phyloP scores from a whole-genome alignment of 257 asterid genomes.

The Solanum pennellii region DNA sequence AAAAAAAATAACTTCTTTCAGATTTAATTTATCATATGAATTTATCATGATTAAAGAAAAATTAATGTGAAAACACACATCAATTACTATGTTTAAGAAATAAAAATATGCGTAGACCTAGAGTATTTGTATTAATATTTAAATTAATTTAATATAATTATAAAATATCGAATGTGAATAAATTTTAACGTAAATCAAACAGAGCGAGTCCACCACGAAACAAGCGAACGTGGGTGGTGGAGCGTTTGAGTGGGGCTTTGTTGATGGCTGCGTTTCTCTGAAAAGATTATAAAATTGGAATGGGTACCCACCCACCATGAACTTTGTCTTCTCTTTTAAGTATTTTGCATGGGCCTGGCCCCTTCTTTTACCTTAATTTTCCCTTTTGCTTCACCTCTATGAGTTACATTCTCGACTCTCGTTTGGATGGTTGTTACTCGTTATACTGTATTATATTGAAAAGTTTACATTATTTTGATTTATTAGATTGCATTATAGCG shows the following conservation, averaged over 20 bases:
- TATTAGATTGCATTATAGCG: too few relatives aligned
- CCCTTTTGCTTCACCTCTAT: background rate
- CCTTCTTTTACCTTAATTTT: background rate
- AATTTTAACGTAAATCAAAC: background rate
- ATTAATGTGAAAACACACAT: background rate
- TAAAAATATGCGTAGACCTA: background rate
- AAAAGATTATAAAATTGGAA: slow-evolving; percentile 14
- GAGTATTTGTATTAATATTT: background rate
- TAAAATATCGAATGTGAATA: fast-evolving
- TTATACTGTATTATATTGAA: too few relatives aligned
- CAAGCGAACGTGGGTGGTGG: background rate
- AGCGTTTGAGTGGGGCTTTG: slow-evolving; percentile 29
- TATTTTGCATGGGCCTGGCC: background rate
- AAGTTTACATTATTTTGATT: too few relatives aligned
- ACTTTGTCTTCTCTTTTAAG: background rate
- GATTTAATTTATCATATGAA: background rate
- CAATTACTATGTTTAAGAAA: background rate
- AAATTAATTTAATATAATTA: background rate
- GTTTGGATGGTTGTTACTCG: too few relatives aligned
- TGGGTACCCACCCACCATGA: slow-evolving; percentile 20
- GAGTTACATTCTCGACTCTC: too few relatives aligned
- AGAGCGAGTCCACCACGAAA: background rate
- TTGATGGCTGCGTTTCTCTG: slow-evolving; percentile 35
- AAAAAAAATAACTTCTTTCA: background rate
- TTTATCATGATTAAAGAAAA: background rate